Base-by-base conservation (phyloP, 2,329 filamentous ascomycete species). In the Cyphellophora attinorum region DNA sequence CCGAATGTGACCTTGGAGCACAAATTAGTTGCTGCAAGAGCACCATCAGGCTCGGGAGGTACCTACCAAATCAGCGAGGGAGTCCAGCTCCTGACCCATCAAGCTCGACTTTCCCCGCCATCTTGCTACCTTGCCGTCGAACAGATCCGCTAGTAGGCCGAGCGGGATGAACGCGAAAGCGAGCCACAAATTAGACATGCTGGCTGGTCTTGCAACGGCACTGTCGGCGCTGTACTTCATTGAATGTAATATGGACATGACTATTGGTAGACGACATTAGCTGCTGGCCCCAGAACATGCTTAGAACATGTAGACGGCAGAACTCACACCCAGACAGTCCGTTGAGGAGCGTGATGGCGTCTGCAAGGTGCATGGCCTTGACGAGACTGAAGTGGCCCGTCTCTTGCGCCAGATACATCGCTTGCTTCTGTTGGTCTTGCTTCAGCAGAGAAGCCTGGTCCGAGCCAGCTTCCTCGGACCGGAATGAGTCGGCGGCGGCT, bases 51-150 rank as follows among this genome's bases (percentile, higher is more conserved):
- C 11, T 16, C 28, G 18, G 25, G 34, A 14, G 11, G 25, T 18
- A 53, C 74, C 17, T 79, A 94, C 86, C 68, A 98, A 59, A 58
- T 98, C 91, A 36, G 91, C 91, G 31, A 98, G 70, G 5, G 89
- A 96, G 60, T 98, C 91, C 37, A 98, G 68, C 62, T 98, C 91
- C 61, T 95, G 89, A 10, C 91, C 91, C 89, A 98, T 96, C 56
- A 98, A 69, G 51, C 84, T 93, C 52, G 85, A 91, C 79, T 95
- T 98, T 64, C 85, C 81, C 57, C 91, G 78, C 91, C 91, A 96
- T 46, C 91, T 73, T 44, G 91, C 91, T 37, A 98, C 88, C 57
- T 88, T 91, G 55, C 91, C 91, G 59, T 98, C 91, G 72, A 96
- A 85, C 56, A 94, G 93, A 61, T 98, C 91, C 59, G 96, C 96